Conservation (phyloP, 2,329 filamentous ascomycete genomes). For the Colletotrichum chrysophilum region DNA sequence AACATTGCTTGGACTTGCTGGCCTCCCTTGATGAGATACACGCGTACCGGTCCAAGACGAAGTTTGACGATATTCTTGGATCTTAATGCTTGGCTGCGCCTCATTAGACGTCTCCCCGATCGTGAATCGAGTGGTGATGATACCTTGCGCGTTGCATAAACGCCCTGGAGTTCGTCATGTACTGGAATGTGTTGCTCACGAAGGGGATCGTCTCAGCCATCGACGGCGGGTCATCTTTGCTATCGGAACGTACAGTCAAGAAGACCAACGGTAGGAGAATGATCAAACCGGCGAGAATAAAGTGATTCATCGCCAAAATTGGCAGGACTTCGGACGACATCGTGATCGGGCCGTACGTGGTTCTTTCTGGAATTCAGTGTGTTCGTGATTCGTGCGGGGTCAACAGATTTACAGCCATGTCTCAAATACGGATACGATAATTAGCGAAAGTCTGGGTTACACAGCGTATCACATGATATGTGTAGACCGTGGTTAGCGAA, state of each 20-base stretch:
- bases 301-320: background rate
- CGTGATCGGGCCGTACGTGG: background rate
- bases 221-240: background rate
- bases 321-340: background rate
- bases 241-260: background rate
- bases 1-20: conserved; percentile 23
- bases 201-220: conserved; percentile 22
- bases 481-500: background rate
- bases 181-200: conserved; percentile 24
- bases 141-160: conserved; percentile 21
- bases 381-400: background rate
- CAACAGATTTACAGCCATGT: background rate
- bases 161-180: conserved; percentile 8
- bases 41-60: conserved; percentile 9
- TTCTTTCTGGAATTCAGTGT: background rate
- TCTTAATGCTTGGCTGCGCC: background rate
- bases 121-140: background rate
- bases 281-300: background rate
- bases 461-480: background rate
- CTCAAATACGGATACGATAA: background rate
- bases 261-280: background rate
- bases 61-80: conserved; percentile 11
- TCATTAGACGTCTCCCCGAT: background rate
- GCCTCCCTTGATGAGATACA: conserved; percentile 21
- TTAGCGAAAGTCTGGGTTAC: background rate